Percentiles rank a stretch among this genome's conserved stretches.
phyloP scores from a whole-genome alignment of 345 rosid genomes.

The Chamaenerion angustifolium region DNA sequence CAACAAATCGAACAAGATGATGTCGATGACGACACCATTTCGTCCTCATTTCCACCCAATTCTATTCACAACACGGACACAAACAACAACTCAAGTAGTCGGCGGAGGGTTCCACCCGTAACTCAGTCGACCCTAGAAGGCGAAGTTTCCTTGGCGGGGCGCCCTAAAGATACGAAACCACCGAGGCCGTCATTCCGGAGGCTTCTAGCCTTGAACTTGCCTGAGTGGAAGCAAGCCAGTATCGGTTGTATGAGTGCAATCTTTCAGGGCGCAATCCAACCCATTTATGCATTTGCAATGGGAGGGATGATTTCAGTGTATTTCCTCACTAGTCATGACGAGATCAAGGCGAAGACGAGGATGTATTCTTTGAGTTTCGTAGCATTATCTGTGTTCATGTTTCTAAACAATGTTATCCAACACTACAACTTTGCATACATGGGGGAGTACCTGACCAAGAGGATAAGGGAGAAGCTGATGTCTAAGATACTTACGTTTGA shows the following conservation, averaged over 20 bases:
- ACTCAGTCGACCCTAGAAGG: constrained; percentile 50
- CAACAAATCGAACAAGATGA: constrained; percentile 29
- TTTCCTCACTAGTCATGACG: constrained; percentile 14
- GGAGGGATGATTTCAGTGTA: constrained; percentile 20
- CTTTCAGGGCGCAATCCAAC: constrained; percentile 35
- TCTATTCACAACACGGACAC: constrained; percentile 11
- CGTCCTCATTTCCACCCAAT: constrained; percentile 2
- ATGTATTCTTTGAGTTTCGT: constrained; percentile 19
- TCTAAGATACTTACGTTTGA: constrained; percentile 57
- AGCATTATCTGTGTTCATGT: constrained; percentile 19
- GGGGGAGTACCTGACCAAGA: constrained; percentile 52
- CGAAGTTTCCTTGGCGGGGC: background rate
- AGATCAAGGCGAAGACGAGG: constrained; percentile 20
- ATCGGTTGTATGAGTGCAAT: constrained; percentile 22
- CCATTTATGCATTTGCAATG: constrained; percentile 18
- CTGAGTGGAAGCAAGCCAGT: constrained; percentile 55
- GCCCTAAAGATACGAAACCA: constrained; percentile 8
- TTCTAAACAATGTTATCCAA: constrained; percentile 34
- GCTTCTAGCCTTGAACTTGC: constrained; percentile 39
- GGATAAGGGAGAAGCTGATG: constrained; percentile 57
- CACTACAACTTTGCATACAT: constrained; percentile 62
- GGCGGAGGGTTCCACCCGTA: constrained; percentile 32
- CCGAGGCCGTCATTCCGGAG: constrained; percentile 42
- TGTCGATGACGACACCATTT: background rate
- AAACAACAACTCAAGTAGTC: constrained; percentile 25